Evolutionary conservation across 495 filamentous ascomycete genomes (phyloP).

Genomic region (Penicillium daleae): DNA sequence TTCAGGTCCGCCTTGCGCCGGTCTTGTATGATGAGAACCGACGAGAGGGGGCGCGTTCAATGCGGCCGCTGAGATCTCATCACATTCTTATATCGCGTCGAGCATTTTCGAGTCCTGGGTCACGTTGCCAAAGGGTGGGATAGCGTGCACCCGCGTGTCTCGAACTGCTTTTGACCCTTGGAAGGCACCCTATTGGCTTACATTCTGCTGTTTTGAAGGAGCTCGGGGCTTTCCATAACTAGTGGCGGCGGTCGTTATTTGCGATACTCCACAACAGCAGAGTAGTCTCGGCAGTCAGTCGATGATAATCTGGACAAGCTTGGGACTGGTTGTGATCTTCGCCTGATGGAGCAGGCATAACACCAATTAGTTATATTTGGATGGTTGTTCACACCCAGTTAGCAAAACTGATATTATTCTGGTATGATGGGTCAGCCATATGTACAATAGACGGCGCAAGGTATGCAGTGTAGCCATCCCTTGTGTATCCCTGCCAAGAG

Average conservation of each 20-base stretch:
- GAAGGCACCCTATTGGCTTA: neutral
- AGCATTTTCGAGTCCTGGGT: conserved; percentile 5
- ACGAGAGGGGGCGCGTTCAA: neutral
- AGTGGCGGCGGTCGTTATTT: neutral
- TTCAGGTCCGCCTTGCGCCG: neutral
- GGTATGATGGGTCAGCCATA: neutral
- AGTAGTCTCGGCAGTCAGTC: neutral
- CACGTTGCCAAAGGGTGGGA: neutral
- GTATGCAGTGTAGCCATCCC: conserved; percentile 7
- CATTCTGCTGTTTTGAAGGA: neutral
- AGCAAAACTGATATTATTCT: no score
- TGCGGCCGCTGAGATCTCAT: neutral
- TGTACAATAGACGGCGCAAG: neutral
- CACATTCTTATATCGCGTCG: conserved; percentile 6
- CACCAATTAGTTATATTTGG: no score
- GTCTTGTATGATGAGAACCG: neutral
- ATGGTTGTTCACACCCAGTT: no score
- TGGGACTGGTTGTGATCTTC: neutral
- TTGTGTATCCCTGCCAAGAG: conserved; percentile 9
- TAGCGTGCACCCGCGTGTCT: neutral
- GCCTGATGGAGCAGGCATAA: neutral
- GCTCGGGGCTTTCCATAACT: neutral
- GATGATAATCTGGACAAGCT: neutral
- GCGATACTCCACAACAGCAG: neutral
- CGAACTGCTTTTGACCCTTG: neutral